Evolutionary conservation across 495 filamentous ascomycete genomes (phyloP).

Genomic region (Lentithecium fluviatile): DNA sequence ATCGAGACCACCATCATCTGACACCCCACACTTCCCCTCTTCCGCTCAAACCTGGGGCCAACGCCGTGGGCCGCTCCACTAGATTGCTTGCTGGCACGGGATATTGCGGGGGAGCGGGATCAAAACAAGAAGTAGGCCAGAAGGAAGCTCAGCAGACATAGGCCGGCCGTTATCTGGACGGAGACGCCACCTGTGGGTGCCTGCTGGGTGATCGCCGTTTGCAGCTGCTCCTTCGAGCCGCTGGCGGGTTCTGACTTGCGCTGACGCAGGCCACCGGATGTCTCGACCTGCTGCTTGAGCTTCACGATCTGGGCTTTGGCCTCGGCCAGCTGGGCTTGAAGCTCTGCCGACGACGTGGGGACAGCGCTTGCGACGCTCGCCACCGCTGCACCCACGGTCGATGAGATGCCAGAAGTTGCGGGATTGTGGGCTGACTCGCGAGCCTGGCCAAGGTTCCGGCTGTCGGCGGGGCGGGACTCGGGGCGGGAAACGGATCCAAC

Average conservation of each 20-base stretch:
- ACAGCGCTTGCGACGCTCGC: slow-evolving; percentile 47
- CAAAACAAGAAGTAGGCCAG: slow-evolving; percentile 95
- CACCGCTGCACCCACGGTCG: slow-evolving; percentile 47
- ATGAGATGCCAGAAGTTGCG: slow-evolving; percentile 25
- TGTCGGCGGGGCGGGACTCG: slow-evolving; percentile 37
- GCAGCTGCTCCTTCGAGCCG: slow-evolving; percentile 43
- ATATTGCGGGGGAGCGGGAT: slow-evolving; percentile 37
- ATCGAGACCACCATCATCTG: slow-evolving; percentile 25
- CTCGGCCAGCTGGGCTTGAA: slow-evolving; percentile 69
- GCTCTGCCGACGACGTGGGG: slow-evolving; percentile 58
- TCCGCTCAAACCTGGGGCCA: slow-evolving; percentile 29
- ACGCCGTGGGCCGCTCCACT: slow-evolving; percentile 24
- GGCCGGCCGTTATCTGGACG: slow-evolving; percentile 72
- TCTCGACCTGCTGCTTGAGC: slow-evolving; percentile 67
- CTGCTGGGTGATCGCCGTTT: slow-evolving; percentile 54
- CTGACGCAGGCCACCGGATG: slow-evolving; percentile 64
- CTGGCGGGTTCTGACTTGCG: slow-evolving; percentile 47
- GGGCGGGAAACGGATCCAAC: slow-evolving; percentile 37
- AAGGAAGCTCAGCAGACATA: slow-evolving; percentile 88
- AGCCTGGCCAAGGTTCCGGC: slow-evolving; percentile 37
- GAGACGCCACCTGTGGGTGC: slow-evolving; percentile 71
- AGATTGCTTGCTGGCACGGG: slow-evolving; percentile 17
- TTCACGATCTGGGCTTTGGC: slow-evolving; percentile 71
- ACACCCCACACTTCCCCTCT: slow-evolving; percentile 31
- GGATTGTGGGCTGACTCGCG: slow-evolving; percentile 34